Conservation (phyloP, 2,329 filamentous ascomycete genomes). For the Cryphonectria japonica region DNA sequence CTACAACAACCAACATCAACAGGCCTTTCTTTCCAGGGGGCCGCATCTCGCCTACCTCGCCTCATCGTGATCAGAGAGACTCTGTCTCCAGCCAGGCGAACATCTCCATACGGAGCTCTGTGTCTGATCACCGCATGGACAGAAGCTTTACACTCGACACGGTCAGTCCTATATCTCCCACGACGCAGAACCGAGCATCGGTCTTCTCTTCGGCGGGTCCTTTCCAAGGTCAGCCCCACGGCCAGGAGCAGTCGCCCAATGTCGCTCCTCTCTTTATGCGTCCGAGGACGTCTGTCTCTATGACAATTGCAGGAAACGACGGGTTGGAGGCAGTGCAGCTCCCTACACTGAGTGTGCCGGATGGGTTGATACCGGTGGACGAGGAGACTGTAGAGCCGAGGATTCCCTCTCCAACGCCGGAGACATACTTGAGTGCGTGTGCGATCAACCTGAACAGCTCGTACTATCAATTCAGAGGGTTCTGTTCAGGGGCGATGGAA, state of each 20-base stretch:
- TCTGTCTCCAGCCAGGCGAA: conserved; percentile 8
- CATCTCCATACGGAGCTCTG: conserved; percentile 10
- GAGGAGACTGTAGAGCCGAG: conserved; percentile 32
- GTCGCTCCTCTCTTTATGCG: conserved; percentile 14
- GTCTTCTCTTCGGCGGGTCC: neutral
- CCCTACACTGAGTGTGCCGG: conserved; percentile 31
- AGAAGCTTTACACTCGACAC: conserved; percentile 15
- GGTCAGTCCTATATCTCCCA: conserved; percentile 14
- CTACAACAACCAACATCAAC: neutral
- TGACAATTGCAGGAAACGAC: neutral
- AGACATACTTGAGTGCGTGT: conserved; percentile 41
- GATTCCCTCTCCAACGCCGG: conserved; percentile 22
- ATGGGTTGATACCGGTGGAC: conserved; percentile 44
- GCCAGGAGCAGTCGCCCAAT: neutral
- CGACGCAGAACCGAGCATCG: neutral
- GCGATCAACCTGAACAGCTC: conserved; percentile 52
- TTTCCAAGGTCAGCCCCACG: conserved; percentile 15
- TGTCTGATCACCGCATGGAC: conserved; percentile 2
- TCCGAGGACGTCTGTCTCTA: neutral
- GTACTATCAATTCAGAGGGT: conserved; percentile 57
- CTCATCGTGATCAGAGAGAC: neutral
- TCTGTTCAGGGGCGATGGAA: conserved; percentile 59
- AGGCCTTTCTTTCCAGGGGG: neutral
- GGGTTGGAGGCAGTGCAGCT: conserved; percentile 7
- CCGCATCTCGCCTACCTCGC: neutral